phyloP scores from a whole-genome alignment of 2,329 filamentous ascomycete genomes.

The Thielaviopsis punctulata region DNA sequence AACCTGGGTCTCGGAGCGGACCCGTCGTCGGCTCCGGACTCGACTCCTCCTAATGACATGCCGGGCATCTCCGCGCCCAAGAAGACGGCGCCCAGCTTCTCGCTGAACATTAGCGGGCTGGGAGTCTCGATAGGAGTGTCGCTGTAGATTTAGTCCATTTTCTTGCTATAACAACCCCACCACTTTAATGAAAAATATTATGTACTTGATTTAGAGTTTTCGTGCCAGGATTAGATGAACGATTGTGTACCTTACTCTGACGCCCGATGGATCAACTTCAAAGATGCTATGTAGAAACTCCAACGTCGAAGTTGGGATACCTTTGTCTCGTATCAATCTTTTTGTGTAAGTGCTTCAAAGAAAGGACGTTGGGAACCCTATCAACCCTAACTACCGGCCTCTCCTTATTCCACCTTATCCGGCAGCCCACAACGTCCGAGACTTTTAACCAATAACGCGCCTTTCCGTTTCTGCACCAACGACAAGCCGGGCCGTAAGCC shows the following conservation, averaged over 20 bases:
- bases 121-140: background rate
- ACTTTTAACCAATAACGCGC: background rate
- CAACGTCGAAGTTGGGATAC: too few relatives aligned
- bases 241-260: too few relatives aligned
- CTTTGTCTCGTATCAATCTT: too few relatives aligned
- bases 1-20: slow-evolving; percentile 10
- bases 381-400: background rate
- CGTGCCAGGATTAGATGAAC: too few relatives aligned
- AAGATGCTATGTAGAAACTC: too few relatives aligned
- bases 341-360: background rate
- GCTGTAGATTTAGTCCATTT: background rate
- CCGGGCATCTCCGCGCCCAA: background rate
- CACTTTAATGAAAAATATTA: too few relatives aligned
- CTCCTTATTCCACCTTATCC: background rate
- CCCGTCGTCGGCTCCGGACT: too few relatives aligned
- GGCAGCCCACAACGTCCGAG: background rate
- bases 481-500: background rate
- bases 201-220: too few relatives aligned
- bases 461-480: background rate
- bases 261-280: too few relatives aligned
- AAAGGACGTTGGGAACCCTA: background rate
- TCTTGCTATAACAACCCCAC: too few relatives aligned
- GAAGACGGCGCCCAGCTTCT: slow-evolving; percentile 6
- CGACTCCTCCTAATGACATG: too few relatives aligned
- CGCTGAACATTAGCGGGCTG: slow-evolving; percentile 5